Percentiles rank a stretch among this genome's conserved stretches.
phyloP scores from a whole-genome alignment of 495 filamentous ascomycete species.

The Venustampulla echinocandica region DNA sequence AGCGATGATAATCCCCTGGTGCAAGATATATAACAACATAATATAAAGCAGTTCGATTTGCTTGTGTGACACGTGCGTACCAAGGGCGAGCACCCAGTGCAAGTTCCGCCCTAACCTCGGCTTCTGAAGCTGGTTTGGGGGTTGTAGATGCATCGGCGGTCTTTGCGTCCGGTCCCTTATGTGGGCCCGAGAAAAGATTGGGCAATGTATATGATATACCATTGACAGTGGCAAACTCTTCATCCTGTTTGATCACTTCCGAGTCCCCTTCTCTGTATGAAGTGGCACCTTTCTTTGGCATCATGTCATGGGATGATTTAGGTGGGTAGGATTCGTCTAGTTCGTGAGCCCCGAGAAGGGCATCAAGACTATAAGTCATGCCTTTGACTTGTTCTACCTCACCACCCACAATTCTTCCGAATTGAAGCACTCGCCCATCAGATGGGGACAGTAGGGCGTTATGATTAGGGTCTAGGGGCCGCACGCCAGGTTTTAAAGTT shows the following conservation, averaged over 20 bases:
- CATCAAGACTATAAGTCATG: constrained; percentile 94
- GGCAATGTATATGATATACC: constrained; percentile 96
- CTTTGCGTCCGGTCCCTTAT: constrained; percentile 17
- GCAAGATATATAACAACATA: constrained; percentile 97
- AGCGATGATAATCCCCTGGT: constrained; percentile 96
- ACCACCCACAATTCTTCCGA: constrained; percentile 80
- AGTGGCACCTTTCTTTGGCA: constrained; percentile 4
- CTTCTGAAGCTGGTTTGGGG: constrained; percentile 59
- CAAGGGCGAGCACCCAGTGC: constrained; percentile 66
- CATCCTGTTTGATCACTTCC: constrained; percentile 62
- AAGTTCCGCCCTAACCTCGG: constrained; percentile 75
- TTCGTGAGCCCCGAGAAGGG: constrained; percentile 64
- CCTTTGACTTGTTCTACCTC: constrained; percentile 99
- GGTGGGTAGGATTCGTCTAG: too few relatives aligned
- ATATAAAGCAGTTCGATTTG: constrained; percentile 62
- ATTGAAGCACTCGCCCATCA: constrained; percentile 86
- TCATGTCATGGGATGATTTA: constrained; percentile 14
- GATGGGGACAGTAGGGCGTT: constrained; percentile 76
- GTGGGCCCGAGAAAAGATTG: constrained; percentile 68
- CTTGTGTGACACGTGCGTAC: constrained; percentile 57
- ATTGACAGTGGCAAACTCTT: constrained; percentile 92
- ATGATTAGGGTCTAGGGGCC: constrained; percentile 76
- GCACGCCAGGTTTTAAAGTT: constrained; percentile 75
- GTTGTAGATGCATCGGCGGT: constrained; percentile 55
- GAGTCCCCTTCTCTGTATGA: constrained; percentile 34